These are phyloP conservation scores for Zygosaccharomyces gambellarensis DNA, from an alignment of 805 yeast species.

Conservation along the genomic window DNA sequence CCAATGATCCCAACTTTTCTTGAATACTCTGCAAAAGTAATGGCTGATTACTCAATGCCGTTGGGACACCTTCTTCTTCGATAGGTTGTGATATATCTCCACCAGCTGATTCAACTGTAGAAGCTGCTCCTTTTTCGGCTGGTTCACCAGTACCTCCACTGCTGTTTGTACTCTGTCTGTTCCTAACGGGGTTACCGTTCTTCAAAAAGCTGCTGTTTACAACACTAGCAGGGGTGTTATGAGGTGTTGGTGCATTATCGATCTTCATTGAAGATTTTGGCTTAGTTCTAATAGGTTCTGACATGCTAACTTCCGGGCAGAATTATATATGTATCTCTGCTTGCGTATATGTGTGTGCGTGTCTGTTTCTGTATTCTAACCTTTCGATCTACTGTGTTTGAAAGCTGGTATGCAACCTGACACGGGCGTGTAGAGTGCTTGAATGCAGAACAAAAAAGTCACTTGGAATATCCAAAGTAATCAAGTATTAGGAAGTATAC, in stretches of 20 bases:
- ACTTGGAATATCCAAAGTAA: background rate
- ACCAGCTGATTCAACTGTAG: slow-evolving; percentile 21
- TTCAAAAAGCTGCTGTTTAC: slow-evolving; percentile 62
- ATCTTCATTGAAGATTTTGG: slow-evolving; percentile 53
- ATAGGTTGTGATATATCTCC: slow-evolving; percentile 58
- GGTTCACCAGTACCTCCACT: background rate
- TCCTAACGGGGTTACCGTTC: slow-evolving; percentile 47
- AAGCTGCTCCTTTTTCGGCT: background rate
- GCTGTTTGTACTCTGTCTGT: slow-evolving; percentile 6
- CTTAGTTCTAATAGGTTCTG: slow-evolving; percentile 77
- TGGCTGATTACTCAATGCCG: slow-evolving; percentile 68
- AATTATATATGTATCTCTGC: too few species aligned
- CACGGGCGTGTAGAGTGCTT: background rate
- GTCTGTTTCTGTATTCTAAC: too few species aligned
- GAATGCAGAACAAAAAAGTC: background rate
- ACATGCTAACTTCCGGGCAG: slow-evolving; percentile 42
- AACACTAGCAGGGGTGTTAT: slow-evolving; percentile 92
- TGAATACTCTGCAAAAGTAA: slow-evolving; percentile 81
- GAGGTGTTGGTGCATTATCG: slow-evolving; percentile 96
- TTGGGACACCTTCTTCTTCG: slow-evolving; percentile 53
- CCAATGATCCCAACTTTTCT: slow-evolving; percentile 77
- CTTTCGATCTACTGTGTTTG: background rate
- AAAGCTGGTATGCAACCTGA: background rate
- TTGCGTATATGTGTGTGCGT: too few species aligned
- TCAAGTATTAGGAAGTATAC: too few species aligned